Percentiles rank a stretch among this genome's conserved stretches.
phyloP scores from a whole-genome alignment of 495 filamentous ascomycete species.

The Penicillium salamii region DNA sequence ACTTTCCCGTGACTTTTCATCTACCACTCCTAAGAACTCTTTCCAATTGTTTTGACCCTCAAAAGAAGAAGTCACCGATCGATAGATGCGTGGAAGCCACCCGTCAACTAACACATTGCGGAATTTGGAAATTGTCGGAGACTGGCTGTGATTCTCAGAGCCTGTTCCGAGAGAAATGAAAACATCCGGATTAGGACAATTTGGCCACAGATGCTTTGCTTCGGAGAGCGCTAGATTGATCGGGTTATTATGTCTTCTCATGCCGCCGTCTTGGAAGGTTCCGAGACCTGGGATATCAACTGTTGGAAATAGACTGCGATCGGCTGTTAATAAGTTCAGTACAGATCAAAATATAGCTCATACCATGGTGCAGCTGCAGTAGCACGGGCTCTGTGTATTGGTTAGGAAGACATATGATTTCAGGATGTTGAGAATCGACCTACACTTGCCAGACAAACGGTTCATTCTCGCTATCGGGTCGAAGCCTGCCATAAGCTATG shows the following conservation, averaged over 20 bases:
- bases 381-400: constrained; percentile 17
- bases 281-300: constrained; percentile 12
- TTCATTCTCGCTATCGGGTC: constrained; percentile 7
- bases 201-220: constrained; percentile 17
- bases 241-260: constrained; percentile 33
- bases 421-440: background rate
- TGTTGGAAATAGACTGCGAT: constrained; percentile 9
- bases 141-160: constrained; percentile 1
- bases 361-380: constrained; percentile 25
- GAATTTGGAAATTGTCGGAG: constrained; percentile 2
- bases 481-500: constrained; percentile 15
- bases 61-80: constrained; percentile 2
- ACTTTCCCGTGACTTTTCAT: background rate
- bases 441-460: constrained; percentile 22
- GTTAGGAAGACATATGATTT: background rate
- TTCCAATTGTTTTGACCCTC: constrained; percentile 7
- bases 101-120: constrained; percentile 12
- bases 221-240: constrained; percentile 31
- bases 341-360: too few relatives aligned
- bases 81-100: constrained; percentile 12
- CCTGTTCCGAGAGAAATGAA: constrained; percentile 26
- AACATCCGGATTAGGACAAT: constrained; percentile 12
- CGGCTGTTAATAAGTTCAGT: background rate
- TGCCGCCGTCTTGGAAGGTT: constrained; percentile 27
- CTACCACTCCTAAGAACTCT: background rate